Evolutionary conservation across 805 yeast genomes (phyloP).

Genomic region (Candida easanensis): DNA sequence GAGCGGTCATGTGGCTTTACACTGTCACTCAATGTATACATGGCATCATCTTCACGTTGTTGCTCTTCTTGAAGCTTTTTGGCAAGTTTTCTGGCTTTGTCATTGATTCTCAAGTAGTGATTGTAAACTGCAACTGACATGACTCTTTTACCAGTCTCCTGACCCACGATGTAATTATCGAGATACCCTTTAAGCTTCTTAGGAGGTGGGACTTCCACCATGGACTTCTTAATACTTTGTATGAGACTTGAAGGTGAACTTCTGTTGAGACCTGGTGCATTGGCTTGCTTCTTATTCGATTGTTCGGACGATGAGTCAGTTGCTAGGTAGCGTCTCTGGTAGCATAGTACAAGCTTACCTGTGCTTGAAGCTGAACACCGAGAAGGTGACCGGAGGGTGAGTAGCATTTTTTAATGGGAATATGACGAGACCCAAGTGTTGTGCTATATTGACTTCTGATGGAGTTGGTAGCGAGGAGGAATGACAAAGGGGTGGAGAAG

Average conservation of each 20-base stretch:
- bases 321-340: background rate
- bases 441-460: no score
- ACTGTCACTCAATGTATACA: conserved; percentile 21
- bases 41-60: conserved; percentile 29
- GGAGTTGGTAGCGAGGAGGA: no score
- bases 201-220: conserved; percentile 44
- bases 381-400: no score
- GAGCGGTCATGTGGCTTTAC: conserved; percentile 24
- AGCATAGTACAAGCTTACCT: background rate
- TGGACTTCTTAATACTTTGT: conserved; percentile 15
- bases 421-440: no score
- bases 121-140: conserved; percentile 60
- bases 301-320: background rate
- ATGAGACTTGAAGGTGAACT: background rate
- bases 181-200: conserved; percentile 40
- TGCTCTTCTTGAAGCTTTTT: conserved; percentile 27
- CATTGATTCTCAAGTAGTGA: conserved; percentile 50
- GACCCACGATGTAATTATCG: conserved; percentile 55
- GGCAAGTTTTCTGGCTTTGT: conserved; percentile 33
- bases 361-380: background rate
- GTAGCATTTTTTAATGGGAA: no score
- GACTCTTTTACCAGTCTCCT: conserved; percentile 53
- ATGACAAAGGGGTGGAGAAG: no score
- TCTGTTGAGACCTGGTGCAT: background rate
- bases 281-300: background rate